Conservation (phyloP, 768 basidiomycete genomes). For the Zangia roseola region DNA sequence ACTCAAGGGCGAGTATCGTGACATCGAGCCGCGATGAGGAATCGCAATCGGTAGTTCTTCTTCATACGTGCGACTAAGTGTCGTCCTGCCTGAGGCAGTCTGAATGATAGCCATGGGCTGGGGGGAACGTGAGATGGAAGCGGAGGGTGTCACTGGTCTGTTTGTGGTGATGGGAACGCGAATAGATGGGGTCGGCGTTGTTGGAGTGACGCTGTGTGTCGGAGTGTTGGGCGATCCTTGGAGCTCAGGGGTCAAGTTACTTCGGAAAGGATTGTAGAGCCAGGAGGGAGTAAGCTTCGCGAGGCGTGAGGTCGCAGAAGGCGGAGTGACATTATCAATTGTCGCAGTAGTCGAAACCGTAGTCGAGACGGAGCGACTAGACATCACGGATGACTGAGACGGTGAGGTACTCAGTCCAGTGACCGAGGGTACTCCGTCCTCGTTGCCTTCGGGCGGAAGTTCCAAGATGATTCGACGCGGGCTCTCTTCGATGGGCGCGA, state of each 20-base stretch:
- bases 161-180: constrained; percentile 32
- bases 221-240: constrained; percentile 46
- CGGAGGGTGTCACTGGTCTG: constrained; percentile 28
- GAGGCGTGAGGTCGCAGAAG: constrained; percentile 35
- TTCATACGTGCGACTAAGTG: constrained; percentile 52
- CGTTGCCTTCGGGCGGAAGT: constrained; percentile 46
- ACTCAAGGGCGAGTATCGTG: constrained; percentile 60
- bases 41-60: constrained; percentile 47
- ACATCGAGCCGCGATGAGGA: constrained; percentile 47
- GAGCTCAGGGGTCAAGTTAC: constrained; percentile 53
- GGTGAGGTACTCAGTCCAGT: constrained; percentile 56
- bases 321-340: constrained; percentile 15
- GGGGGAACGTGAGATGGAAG: constrained; percentile 37
- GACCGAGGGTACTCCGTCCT: constrained; percentile 33
- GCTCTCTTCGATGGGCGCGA: constrained; percentile 72
- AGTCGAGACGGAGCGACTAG: constrained; percentile 49
- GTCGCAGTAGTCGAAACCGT: constrained; percentile 26
- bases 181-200: constrained; percentile 24
- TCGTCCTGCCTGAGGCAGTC: constrained; percentile 42
- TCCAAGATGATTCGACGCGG: constrained; percentile 50
- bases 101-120: constrained; percentile 41
- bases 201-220: constrained; percentile 36
- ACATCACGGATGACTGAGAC: constrained; percentile 63
- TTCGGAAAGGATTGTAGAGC: constrained; percentile 76
- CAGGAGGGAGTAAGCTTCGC: constrained; percentile 74